Evolutionary conservation across 106 monocot species (phyloP).

Genomic region (Platanthera zijinensis): DNA sequence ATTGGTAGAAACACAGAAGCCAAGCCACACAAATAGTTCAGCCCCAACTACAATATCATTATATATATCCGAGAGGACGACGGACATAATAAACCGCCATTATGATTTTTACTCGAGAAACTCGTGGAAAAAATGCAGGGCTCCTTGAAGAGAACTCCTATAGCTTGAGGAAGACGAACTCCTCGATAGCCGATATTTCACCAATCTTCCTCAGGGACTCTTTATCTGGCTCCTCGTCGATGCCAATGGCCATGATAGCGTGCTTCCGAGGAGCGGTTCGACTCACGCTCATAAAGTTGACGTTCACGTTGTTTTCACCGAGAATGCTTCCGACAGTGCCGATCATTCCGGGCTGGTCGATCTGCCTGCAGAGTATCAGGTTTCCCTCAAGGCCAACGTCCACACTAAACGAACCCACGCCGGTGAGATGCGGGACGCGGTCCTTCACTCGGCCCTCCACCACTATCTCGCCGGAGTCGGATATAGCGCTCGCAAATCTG

Average conservation of each 20-base stretch:
- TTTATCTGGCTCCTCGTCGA: conserved; percentile 51
- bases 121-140: too few species aligned
- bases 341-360: conserved; percentile 58
- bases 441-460: conserved; percentile 81
- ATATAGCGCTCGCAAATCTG: conserved; percentile 68
- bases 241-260: conserved; percentile 64
- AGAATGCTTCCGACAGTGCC: conserved; percentile 42
- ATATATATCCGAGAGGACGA: too few species aligned
- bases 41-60: too few species aligned
- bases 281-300: conserved; percentile 79
- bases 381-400: conserved; percentile 80
- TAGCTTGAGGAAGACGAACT: conserved; percentile 59
- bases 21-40: too few species aligned
- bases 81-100: too few species aligned
- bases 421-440: conserved; percentile 54
- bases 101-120: too few species aligned
- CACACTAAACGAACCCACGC: conserved; percentile 56
- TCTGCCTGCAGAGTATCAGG: conserved; percentile 49
- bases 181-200: conserved; percentile 34
- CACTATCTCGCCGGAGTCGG: conserved; percentile 47
- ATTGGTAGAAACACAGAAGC: too few species aligned
- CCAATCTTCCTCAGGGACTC: conserved; percentile 44
- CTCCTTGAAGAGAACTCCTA: conserved; percentile 1
- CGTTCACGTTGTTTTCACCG: conserved; percentile 36
- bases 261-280: conserved; percentile 24